Conservation (phyloP, 208 protist species). For the Angomonas ambiguus region DNA sequence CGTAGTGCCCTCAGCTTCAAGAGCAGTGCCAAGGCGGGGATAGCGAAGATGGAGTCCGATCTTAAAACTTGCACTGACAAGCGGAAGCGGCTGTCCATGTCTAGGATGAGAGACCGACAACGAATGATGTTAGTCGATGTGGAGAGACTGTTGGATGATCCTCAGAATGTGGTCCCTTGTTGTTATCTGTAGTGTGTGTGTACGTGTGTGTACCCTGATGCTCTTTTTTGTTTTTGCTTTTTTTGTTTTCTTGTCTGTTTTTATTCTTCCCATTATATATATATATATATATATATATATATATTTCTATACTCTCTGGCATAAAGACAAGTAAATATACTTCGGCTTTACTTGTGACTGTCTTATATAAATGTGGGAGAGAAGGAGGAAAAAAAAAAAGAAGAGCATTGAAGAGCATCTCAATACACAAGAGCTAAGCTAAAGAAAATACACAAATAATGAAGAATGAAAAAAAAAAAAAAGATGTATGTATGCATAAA, state of each 20-base stretch:
- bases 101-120: slow-evolving; percentile 39
- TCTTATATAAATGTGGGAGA: too few relatives aligned
- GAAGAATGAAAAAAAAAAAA: background rate
- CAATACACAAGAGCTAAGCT: too few relatives aligned
- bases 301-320: background rate
- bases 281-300: background rate
- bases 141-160: slow-evolving; percentile 49
- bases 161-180: slow-evolving; percentile 43
- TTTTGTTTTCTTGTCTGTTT: background rate
- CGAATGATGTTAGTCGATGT: slow-evolving; percentile 59
- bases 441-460: too few relatives aligned
- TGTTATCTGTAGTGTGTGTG: slow-evolving; percentile 32
- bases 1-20: slow-evolving; percentile 52
- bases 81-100: slow-evolving; percentile 28
- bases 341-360: background rate
- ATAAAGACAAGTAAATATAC: too few relatives aligned
- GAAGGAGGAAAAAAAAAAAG: background rate
- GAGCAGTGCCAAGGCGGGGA: slow-evolving; percentile 32
- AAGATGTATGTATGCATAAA: slow-evolving; percentile 1
- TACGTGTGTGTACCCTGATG: background rate
- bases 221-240: slow-evolving; percentile 1
- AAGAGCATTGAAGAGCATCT: too few relatives aligned
- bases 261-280: background rate
- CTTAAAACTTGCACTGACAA: slow-evolving; percentile 27
- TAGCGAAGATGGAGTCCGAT: slow-evolving; percentile 47